Base-by-base conservation (phyloP, 345 rosid species). In the Theobroma cacao region DNA sequence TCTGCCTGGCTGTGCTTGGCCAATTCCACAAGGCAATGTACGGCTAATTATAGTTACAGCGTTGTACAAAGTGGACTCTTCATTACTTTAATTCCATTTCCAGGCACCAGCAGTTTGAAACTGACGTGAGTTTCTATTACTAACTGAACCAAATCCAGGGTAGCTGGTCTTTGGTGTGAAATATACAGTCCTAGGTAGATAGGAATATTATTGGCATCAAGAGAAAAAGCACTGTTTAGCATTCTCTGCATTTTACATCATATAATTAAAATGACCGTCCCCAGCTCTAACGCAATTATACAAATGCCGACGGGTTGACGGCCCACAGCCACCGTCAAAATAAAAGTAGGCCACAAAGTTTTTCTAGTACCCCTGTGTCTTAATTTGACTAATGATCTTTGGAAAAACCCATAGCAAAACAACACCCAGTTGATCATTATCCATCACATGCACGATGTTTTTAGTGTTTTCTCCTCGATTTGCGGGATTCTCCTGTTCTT, bases 401-500 rank as follows among this genome's bases (percentile, higher is more conserved):
- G 43, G 13, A 63, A 17, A 33, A 0, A 63, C 2, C 5, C 2
- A 36, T 36, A 6, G 7, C 1, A 33, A 62, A 31, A 1, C 33
- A 31, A 41, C 1, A 22, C 50, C 24, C 58, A 20, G 22, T 41
- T 66, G 10, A 18, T 28, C 9, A 9, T 11, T 67, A 17, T 18
- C 14, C 24, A 1, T 75, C 69, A 61, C 78, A 43, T 74, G 66
- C 47, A 20, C 38, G 26, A 36, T 65, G 45, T 58, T 58, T 58
- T 58, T 26, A 56, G 33, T 58, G 63, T 24, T 26, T 17, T n/a
- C 33, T 66, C 60, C 77, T 40, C 1, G 77, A 74, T 74, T 40
- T 41, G 77, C 77, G 77, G 77, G 56, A 74, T 59, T 56, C 50
- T 38, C 24, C 53, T 74, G 77, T 55, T 74, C n/a, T 7, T 36